Percentiles rank a stretch among this genome's conserved stretches.
phyloP scores from a whole-genome alignment of 192 early-diverging fungal species.

The Linderina pennispora region DNA sequence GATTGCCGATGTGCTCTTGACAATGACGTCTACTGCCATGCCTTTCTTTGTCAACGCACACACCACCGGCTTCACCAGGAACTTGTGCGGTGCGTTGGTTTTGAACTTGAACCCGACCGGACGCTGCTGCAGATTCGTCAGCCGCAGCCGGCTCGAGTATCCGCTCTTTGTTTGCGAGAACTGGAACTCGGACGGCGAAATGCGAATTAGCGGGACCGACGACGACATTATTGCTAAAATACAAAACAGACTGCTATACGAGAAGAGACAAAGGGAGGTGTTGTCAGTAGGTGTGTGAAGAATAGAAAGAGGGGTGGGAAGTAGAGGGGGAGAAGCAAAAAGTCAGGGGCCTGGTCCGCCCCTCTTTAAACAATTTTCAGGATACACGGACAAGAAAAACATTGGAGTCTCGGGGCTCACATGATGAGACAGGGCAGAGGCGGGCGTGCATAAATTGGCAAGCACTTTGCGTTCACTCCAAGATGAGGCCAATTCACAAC shows the following conservation, averaged over 20 bases:
- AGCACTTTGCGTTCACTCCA: too few relatives aligned
- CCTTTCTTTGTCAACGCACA: slow-evolving; percentile 40
- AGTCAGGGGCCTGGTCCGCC: not conserved
- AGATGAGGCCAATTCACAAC: too few relatives aligned
- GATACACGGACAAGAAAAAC: too few relatives aligned
- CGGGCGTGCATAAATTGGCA: too few relatives aligned
- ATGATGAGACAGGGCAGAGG: too few relatives aligned
- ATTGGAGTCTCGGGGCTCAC: too few relatives aligned
- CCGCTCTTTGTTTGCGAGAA: slow-evolving; percentile 37
- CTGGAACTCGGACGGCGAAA: slow-evolving; percentile 49
- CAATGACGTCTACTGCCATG: slow-evolving; percentile 45
- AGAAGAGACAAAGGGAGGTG: not conserved
- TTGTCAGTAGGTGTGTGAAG: not conserved
- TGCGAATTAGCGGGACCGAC: slow-evolving; percentile 42
- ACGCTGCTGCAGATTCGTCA: slow-evolving; percentile 39
- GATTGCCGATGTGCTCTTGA: slow-evolving; percentile 43
- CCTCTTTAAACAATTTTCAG: too few relatives aligned
- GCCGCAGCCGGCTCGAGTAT: slow-evolving; percentile 42
- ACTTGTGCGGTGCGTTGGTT: slow-evolving; percentile 55
- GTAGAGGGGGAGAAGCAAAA: not conserved
- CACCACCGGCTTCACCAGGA: slow-evolving; percentile 51
- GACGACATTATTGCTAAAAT: slow-evolving; percentile 6
- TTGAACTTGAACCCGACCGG: slow-evolving; percentile 55
- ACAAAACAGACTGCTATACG: not conserved
- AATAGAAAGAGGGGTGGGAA: not conserved